phyloP scores from a whole-genome alignment of 2,329 filamentous ascomycete genomes.

The Microdochium paspali region DNA sequence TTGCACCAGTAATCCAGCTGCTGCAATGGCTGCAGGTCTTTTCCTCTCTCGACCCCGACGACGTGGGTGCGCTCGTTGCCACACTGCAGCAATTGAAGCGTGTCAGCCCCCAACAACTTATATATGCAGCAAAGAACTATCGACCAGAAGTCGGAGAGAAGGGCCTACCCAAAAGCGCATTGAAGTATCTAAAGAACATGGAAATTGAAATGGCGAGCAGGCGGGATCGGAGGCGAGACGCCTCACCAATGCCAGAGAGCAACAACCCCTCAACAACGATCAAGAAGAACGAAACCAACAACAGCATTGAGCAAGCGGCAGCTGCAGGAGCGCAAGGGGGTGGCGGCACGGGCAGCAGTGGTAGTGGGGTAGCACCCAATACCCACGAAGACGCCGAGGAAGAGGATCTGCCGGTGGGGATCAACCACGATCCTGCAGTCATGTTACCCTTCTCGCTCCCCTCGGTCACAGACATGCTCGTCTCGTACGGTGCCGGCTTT shows the following conservation, averaged over 20 bases:
- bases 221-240: slow-evolving; percentile 41
- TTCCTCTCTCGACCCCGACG: slow-evolving; percentile 77
- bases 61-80: slow-evolving; percentile 77
- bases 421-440: slow-evolving; percentile 79
- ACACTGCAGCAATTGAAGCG: slow-evolving; percentile 84
- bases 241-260: slow-evolving; percentile 27
- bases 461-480: slow-evolving; percentile 93
- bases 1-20: slow-evolving; percentile 85
- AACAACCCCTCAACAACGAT: slow-evolving; percentile 25
- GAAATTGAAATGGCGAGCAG: slow-evolving; percentile 63
- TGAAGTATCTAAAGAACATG: slow-evolving; percentile 74
- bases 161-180: slow-evolving; percentile 74
- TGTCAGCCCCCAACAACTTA: slow-evolving; percentile 76
- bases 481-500: slow-evolving; percentile 90
- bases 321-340: neutral
- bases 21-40: slow-evolving; percentile 98
- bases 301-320: neutral
- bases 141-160: slow-evolving; percentile 93
- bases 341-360: slow-evolving; percentile 28
- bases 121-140: slow-evolving; percentile 89
- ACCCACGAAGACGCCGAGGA: slow-evolving; percentile 44
- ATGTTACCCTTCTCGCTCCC: slow-evolving; percentile 95
- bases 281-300: slow-evolving; percentile 21
- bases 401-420: slow-evolving; percentile 60
- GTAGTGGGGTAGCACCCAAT: slow-evolving; percentile 24